Conservation (phyloP, 2,329 filamentous ascomycete species). For the Ascochyta rabiei region DNA sequence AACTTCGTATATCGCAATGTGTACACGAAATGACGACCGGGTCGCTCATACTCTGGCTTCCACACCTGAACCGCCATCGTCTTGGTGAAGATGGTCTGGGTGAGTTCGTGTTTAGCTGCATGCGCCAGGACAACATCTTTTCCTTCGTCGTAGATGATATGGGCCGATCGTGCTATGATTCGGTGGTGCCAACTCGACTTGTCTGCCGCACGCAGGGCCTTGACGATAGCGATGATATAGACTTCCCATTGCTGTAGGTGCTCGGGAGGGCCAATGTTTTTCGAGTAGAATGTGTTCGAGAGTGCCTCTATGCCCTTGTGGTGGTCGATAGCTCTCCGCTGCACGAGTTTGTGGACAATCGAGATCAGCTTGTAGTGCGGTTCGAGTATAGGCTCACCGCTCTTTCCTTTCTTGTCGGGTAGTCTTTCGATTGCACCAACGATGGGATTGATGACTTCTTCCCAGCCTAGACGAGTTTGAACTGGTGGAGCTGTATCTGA, state of each 20-base stretch:
- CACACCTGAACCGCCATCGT: constrained; percentile 94
- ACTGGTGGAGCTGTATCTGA: constrained; percentile 33
- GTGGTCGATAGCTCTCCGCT: constrained; percentile 52
- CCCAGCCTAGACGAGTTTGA: constrained; percentile 37
- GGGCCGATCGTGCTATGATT: constrained; percentile 76
- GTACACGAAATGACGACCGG: constrained; percentile 90
- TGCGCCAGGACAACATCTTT: constrained; percentile 59
- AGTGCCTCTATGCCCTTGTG: constrained; percentile 58
- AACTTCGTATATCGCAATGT: constrained; percentile 86
- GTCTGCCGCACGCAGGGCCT: constrained; percentile 70
- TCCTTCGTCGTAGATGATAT: constrained; percentile 64
- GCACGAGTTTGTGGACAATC: constrained; percentile 80
- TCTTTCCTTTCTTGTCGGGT: constrained; percentile 65
- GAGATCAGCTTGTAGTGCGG: constrained; percentile 92
- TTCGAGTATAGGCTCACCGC: constrained; percentile 81
- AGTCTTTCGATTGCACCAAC: constrained; percentile 65
- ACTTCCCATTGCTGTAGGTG: constrained; percentile 61
- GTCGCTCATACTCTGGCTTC: constrained; percentile 86
- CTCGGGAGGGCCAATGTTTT: constrained; percentile 57
- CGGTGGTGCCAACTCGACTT: constrained; percentile 96
- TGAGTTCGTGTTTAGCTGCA: constrained; percentile 77
- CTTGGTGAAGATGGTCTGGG: constrained; percentile 87
- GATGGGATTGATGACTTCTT: constrained; percentile 62
- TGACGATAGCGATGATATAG: constrained; percentile 69
- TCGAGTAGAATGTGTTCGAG: constrained; percentile 60